These are phyloP conservation scores for Pterocarpus macrocarpus DNA, from an alignment of 306 rosid species.

Conservation along the genomic window DNA sequence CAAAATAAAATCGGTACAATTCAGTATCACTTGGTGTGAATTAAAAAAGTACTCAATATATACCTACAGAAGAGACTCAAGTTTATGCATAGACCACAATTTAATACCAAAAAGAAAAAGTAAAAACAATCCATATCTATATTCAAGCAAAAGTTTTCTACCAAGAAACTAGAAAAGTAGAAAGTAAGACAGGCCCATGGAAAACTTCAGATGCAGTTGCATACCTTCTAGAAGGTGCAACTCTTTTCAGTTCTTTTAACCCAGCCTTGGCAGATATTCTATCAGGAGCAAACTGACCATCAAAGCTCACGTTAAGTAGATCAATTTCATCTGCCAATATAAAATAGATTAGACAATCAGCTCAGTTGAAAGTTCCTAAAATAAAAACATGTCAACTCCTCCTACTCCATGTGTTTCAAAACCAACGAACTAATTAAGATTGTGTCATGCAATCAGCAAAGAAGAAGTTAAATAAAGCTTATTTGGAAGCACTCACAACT, in stretches of 20 bases:
- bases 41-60: constrained; percentile 12
- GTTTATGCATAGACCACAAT: constrained; percentile 6
- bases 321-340: constrained; percentile 81
- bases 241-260: constrained; percentile 71
- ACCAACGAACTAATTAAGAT: constrained; percentile 36
- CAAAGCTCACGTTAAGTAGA: constrained; percentile 94
- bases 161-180: not conserved
- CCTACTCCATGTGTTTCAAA: constrained; percentile 41
- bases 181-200: constrained; percentile 6
- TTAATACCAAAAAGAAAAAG: not conserved
- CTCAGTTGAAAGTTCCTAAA: constrained; percentile 36
- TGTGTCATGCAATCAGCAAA: constrained; percentile 15
- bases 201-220: constrained; percentile 34
- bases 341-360: constrained; percentile 44
- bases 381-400: constrained; percentile 40
- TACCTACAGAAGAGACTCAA: constrained; percentile 19
- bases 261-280: constrained; percentile 91
- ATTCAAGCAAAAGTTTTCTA: not conserved
- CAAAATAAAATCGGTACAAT: constrained; percentile 26
- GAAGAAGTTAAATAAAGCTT: constrained; percentile 28
- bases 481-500: constrained; percentile 70
- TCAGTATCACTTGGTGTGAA: constrained; percentile 15
- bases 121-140: not conserved
- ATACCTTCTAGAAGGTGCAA: constrained; percentile 88
- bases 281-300: constrained; percentile 85